A percentile compares a stretch with the other conserved stretches of the same genome.
phyloP scores from a whole-genome alignment of 1,284 basidiomycete genomes.

The Moesziomyces globuligerus region DNA sequence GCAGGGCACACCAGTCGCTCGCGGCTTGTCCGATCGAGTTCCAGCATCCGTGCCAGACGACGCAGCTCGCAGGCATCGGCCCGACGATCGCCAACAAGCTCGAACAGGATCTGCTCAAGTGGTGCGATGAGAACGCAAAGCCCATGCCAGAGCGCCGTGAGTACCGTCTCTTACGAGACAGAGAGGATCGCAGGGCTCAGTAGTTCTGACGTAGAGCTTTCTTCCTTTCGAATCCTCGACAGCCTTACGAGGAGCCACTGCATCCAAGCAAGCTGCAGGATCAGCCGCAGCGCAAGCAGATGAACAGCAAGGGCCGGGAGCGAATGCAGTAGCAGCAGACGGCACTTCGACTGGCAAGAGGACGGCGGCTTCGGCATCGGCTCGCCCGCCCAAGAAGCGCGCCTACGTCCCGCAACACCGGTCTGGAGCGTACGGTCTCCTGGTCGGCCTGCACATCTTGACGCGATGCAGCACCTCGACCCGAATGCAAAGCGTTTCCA shows the following conservation, averaged over 20 bases:
- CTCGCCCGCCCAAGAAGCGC: slow-evolving; percentile 38
- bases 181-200: background rate
- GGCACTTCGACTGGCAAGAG: slow-evolving; percentile 4
- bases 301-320: background rate
- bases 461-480: slow-evolving; percentile 18
- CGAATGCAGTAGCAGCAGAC: background rate
- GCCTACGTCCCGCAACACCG: slow-evolving; percentile 61
- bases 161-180: slow-evolving; percentile 1
- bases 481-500: slow-evolving; percentile 35
- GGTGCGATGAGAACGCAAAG: slow-evolving; percentile 48
- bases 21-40: slow-evolving; percentile 49
- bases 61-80: slow-evolving; percentile 55
- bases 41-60: slow-evolving; percentile 57
- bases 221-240: background rate
- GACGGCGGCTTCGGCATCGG: slow-evolving; percentile 18
- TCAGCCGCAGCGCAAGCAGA: background rate
- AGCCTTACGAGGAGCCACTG: slow-evolving; percentile 10
- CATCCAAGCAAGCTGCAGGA: slow-evolving; percentile 6
- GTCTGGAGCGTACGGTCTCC: slow-evolving; percentile 62
- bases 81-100: slow-evolving; percentile 57
- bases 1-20: slow-evolving; percentile 54
- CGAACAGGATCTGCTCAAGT: slow-evolving; percentile 48
- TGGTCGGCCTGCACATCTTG: slow-evolving; percentile 56
- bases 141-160: slow-evolving; percentile 46
- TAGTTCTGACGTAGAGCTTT: background rate